These are phyloP conservation scores for Acanthamoeba lenticulata DNA, from an alignment of 208 protist species.

Conservation along the genomic window DNA sequence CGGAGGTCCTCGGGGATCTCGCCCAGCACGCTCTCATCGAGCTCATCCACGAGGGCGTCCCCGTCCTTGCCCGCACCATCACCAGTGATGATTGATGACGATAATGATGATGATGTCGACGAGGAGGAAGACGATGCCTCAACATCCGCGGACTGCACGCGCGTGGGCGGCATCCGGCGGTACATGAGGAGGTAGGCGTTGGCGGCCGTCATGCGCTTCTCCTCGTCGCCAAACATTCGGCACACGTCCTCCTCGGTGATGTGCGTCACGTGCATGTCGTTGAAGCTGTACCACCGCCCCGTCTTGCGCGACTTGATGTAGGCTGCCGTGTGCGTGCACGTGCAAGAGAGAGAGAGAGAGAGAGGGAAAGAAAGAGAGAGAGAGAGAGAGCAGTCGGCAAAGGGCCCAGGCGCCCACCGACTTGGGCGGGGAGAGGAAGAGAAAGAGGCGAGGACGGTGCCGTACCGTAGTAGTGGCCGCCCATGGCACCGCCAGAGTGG, in stretches of 20 bases:
- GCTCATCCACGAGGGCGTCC: neutral
- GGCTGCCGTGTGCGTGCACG: neutral
- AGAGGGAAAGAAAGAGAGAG: no score
- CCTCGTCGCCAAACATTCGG: slow-evolving; percentile 32
- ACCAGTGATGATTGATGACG: no score
- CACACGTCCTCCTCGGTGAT: slow-evolving; percentile 64
- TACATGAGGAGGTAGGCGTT: slow-evolving; percentile 68
- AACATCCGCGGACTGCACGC: neutral
- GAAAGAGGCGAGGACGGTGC: neutral
- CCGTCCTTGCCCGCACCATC: neutral
- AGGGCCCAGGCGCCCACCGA: neutral
- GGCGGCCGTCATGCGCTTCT: slow-evolving; percentile 27
- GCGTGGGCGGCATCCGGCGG: slow-evolving; percentile 18
- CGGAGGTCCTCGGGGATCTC: slow-evolving; percentile 34
- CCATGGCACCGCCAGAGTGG: slow-evolving; percentile 69
- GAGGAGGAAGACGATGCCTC: no score
- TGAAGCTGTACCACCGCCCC: slow-evolving; percentile 73
- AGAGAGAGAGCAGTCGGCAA: neutral
- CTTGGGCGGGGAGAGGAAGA: neutral
- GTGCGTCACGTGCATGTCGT: slow-evolving; percentile 64
- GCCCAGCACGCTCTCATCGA: neutral
- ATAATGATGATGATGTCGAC: no score
- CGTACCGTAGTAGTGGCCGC: slow-evolving; percentile 78
- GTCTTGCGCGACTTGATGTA: slow-evolving; percentile 64
- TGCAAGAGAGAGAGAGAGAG: neutral